phyloP scores from a whole-genome alignment of 768 basidiomycete species.

The Collybia sp. region DNA sequence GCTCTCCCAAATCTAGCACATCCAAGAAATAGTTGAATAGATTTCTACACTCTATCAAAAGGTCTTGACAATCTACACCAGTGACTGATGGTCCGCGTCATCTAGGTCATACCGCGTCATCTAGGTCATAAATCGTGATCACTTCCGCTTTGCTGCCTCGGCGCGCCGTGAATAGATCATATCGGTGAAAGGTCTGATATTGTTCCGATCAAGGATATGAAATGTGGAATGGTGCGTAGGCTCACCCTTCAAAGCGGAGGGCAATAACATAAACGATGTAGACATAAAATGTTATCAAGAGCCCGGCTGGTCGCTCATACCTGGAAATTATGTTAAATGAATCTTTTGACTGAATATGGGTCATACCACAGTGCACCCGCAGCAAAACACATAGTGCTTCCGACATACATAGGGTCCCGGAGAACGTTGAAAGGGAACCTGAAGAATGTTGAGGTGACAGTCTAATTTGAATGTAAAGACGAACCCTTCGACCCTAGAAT shows the following conservation, averaged over 20 bases:
- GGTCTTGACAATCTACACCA: no score
- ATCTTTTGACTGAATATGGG: neutral
- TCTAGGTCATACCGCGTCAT: neutral
- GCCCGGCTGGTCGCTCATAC: constrained; percentile 83
- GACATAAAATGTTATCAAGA: constrained; percentile 77
- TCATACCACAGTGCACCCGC: constrained; percentile 80
- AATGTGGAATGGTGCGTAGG: constrained; percentile 5
- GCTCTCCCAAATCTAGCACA: no score
- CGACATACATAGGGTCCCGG: constrained; percentile 95
- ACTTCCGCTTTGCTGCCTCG: constrained; percentile 20
- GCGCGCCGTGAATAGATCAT: constrained; percentile 72
- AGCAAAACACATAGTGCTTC: constrained; percentile 86
- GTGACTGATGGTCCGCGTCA: no score
- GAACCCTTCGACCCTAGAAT: constrained; percentile 78
- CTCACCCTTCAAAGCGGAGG: constrained; percentile 86
- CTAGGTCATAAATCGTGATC: neutral
- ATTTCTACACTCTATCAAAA: no score
- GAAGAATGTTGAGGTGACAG: neutral
- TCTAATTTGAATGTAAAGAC: constrained; percentile 6
- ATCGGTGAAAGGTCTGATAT: constrained; percentile 66
- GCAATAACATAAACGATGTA: constrained; percentile 83
- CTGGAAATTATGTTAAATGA: constrained; percentile 27
- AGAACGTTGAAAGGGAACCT: constrained; percentile 94
- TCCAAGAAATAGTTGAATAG: no score
- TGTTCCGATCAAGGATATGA: neutral